A percentile compares a stretch with the other conserved stretches of the same genome.
Conservation (phyloP, 495 filamentous ascomycete genomes). For the Aspergillus bertholletiae region DNA sequence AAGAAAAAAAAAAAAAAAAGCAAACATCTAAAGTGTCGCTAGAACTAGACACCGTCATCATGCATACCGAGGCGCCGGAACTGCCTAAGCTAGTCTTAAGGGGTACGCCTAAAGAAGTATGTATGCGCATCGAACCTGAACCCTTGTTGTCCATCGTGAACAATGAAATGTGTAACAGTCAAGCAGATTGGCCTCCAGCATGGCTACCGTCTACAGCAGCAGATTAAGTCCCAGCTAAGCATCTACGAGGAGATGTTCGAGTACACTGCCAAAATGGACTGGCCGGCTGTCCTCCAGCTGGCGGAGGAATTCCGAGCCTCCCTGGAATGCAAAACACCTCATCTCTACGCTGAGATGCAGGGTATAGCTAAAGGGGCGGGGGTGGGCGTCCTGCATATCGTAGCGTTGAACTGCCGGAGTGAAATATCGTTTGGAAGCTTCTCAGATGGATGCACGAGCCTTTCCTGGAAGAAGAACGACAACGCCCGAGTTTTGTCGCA, state of each 20-base stretch:
- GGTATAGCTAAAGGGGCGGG: constrained; percentile 59
- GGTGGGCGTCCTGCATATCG: constrained; percentile 51
- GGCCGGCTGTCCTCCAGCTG: constrained; percentile 42
- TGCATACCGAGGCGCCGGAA: constrained; percentile 5
- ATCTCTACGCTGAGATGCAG: constrained; percentile 50
- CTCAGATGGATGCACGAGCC: constrained; percentile 60
- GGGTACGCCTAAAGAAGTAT: constrained; percentile 30
- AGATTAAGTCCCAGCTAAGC: constrained; percentile 43
- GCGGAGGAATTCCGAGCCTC: constrained; percentile 43
- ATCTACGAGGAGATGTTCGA: constrained; percentile 54
- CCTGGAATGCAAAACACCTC: constrained; percentile 36
- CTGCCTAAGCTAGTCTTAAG: constrained; percentile 20
- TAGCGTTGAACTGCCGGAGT: constrained; percentile 64
- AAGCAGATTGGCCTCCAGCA: constrained; percentile 54
- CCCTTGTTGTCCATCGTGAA: not conserved
- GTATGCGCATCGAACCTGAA: not conserved
- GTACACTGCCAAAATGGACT: constrained; percentile 43
- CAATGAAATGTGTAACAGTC: not conserved
- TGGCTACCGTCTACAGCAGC: constrained; percentile 39
- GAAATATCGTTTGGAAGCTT: constrained; percentile 64
- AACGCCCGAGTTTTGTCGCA: constrained; percentile 49
- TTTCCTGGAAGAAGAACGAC: constrained; percentile 48
- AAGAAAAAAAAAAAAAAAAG: not conserved
- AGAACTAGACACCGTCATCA: not conserved
- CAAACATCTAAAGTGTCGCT: not conserved